Evolutionary conservation across 2,329 filamentous ascomycete species (phyloP).

Genomic region (Cladophialophora carrionii): DNA sequence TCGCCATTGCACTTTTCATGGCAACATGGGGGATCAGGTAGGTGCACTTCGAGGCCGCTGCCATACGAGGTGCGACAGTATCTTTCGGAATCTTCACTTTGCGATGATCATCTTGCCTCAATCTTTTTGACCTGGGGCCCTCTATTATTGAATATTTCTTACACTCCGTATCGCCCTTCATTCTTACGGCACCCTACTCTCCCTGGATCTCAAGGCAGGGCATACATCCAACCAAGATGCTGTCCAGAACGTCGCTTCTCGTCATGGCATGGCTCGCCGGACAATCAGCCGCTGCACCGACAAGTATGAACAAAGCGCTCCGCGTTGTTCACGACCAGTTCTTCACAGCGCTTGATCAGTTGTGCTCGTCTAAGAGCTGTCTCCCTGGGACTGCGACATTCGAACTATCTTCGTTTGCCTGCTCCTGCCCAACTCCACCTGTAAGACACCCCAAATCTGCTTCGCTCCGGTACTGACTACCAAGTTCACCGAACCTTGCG

Average conservation of each 20-base stretch:
- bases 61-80: background rate
- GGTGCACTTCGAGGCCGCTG: background rate
- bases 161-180: constrained; percentile 2
- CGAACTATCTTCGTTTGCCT: constrained; percentile 15
- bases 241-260: constrained; percentile 1
- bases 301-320: constrained; percentile 13
- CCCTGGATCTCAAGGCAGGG: background rate
- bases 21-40: background rate
- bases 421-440: constrained; percentile 20
- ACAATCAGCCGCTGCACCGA: constrained; percentile 23
- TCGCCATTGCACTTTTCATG: background rate
- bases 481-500: constrained; percentile 27
- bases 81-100: background rate
- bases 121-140: background rate
- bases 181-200: background rate
- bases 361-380: constrained; percentile 26
- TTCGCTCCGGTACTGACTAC: background rate
- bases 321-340: constrained; percentile 3
- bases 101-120: background rate
- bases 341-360: constrained; percentile 11
- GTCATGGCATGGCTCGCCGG: constrained; percentile 11
- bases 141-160: background rate
- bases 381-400: constrained; percentile 24
- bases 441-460: constrained; percentile 12
- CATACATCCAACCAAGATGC: constrained; percentile 2